A percentile compares a stretch with the other conserved stretches of the same genome.
These are phyloP conservation scores for Elaeis oleifera DNA, from an alignment of 202 grass and related monocot species.

Conservation along the genomic window DNA sequence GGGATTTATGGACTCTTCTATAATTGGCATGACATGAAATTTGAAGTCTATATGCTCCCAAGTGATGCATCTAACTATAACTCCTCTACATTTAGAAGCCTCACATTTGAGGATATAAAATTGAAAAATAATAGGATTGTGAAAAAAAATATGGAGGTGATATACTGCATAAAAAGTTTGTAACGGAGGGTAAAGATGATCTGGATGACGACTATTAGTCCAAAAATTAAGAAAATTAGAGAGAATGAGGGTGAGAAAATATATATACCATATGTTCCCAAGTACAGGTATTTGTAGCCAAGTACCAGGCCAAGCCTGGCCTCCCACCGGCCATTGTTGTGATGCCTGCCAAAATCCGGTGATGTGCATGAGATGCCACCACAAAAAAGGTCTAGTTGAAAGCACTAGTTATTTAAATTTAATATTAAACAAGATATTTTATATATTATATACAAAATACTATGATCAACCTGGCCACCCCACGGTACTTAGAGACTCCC, in stretches of 20 bases:
- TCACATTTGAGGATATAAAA: no score
- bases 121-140: no score
- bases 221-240: no score
- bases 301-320: conserved; percentile 74
- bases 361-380: background rate
- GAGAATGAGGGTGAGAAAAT: background rate
- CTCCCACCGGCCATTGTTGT: conserved; percentile 92
- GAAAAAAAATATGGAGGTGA: no score
- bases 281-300: conserved; percentile 85
- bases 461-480: conserved; percentile 70
- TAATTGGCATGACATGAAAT: no score
- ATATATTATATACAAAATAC: background rate
- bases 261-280: conserved; percentile 85
- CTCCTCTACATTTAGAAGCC: no score
- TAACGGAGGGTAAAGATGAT: no score
- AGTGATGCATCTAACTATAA: no score
- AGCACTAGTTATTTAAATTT: background rate
- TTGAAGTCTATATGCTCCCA: no score
- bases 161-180: no score
- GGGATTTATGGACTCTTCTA: no score
- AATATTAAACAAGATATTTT: background rate
- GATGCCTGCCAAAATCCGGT: conserved; percentile 49
- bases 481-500: conserved; percentile 93
- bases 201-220: no score
- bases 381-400: background rate